Evolutionary conservation across 495 filamentous ascomycete genomes (phyloP), one percentile per base, ranked within the genome.

Genomic region (Neurospora sp.): DNA sequence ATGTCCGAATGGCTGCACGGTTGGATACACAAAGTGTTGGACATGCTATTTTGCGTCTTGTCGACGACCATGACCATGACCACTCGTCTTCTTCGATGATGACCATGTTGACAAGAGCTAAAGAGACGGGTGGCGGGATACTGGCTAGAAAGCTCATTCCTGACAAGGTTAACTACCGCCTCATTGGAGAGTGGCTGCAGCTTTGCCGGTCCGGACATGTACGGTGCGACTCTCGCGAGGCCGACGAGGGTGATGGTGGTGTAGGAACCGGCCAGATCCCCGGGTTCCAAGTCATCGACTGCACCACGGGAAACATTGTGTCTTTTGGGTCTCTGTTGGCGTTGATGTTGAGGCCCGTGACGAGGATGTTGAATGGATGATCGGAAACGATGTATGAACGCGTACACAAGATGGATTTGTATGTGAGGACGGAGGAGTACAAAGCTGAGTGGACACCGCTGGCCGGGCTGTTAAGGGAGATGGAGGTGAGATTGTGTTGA

Each of bases 251-350:
- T 53, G 8, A 22, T 53, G 45, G 9, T 53, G 8, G 9, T 53
- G 45, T 22, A 4, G 45, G 45, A 48, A 48, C 9, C 8, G n/a
- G 20, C 45, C 45, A 20, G 20, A 22, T n/a, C 69, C 40, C 40
- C 17, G 22, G 69, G n/a, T 41, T 72, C 27, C 71, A 65, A 40
- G 40, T 65, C 38, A 69, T 72, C 10, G 59, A 72, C 53, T 72
- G 71, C 71, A 35, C 61, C 71, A 72, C 35, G 14, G 17, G 10
- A 14, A 39, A 22, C 8, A 72, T 72, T 39, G 71, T 61, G 53
- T 8, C 53, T 8, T 61, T 61, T 61, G 22, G 20, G 9, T 1
- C 0, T 53, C 45, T 53, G 1, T 17, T 4, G 12, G 27, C 27
- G 27, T 61, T 61, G 53, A 0, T 61, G 22, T 17, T 35, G 53